phyloP scores from a whole-genome alignment of 768 basidiomycete genomes.

The Leccinum variicolor region DNA sequence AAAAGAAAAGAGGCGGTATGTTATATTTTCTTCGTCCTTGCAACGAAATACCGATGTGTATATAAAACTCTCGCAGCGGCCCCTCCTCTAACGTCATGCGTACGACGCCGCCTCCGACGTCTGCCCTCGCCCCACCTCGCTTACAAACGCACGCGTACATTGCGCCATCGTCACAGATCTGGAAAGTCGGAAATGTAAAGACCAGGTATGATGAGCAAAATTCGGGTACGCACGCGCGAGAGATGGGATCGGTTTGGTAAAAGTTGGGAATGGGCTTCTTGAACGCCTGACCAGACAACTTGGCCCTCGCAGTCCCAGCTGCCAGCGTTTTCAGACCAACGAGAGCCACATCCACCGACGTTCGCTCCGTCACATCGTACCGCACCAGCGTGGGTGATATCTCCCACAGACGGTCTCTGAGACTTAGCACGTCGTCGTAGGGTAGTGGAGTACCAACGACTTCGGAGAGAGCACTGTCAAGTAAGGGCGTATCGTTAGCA shows the following conservation, averaged over 20 bases:
- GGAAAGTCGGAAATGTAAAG: background rate
- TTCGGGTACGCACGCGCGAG: slow-evolving; percentile 71
- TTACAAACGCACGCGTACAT: slow-evolving; percentile 83
- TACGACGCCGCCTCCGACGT: slow-evolving; percentile 8
- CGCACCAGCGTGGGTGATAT: slow-evolving; percentile 86
- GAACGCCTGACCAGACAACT: slow-evolving; percentile 59
- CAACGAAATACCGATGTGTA: slow-evolving; percentile 1
- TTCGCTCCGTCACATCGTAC: slow-evolving; percentile 77
- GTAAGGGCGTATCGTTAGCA: background rate
- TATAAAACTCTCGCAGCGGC: background rate
- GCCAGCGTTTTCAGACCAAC: slow-evolving; percentile 64
- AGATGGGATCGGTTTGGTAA: slow-evolving; percentile 95
- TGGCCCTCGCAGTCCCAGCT: slow-evolving; percentile 47
- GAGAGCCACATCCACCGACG: slow-evolving; percentile 67
- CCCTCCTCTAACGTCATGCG: slow-evolving; percentile 6
- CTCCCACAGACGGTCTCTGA: slow-evolving; percentile 96
- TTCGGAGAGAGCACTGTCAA: slow-evolving; percentile 79
- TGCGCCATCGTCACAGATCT: slow-evolving; percentile 97
- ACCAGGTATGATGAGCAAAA: background rate
- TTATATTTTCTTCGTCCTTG: slow-evolving; percentile 7
- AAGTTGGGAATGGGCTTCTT: slow-evolving; percentile 86
- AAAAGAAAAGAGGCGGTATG: background rate
- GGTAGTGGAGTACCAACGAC: slow-evolving; percentile 76
- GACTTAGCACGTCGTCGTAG: slow-evolving; percentile 80
- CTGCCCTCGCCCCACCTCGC: slow-evolving; percentile 34